Percentiles rank a stretch among this genome's conserved stretches.
These are phyloP conservation scores for Narthecium ossifragum DNA, from an alignment of 106 monocot species.

Conservation along the genomic window DNA sequence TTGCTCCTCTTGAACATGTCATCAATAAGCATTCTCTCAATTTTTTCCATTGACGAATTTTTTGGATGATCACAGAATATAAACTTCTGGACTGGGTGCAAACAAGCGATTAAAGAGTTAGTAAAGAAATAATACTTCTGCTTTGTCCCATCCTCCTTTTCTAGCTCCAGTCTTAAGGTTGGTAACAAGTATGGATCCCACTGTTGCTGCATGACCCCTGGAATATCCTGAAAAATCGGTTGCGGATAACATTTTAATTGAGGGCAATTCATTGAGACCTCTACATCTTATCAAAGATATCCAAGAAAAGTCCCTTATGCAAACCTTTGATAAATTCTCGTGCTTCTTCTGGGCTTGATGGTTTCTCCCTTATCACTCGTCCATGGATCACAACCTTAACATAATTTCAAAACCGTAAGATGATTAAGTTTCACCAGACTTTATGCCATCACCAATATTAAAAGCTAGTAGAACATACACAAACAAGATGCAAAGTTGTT, in stretches of 20 bases:
- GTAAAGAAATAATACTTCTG: slow-evolving; percentile 45
- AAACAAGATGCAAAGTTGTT: background rate
- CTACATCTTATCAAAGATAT: background rate
- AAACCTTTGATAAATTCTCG: slow-evolving; percentile 83
- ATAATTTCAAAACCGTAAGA: background rate
- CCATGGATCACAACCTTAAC: slow-evolving; percentile 89
- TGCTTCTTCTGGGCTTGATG: slow-evolving; percentile 77
- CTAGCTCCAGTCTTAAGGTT: slow-evolving; percentile 70
- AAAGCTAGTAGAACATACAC: background rate
- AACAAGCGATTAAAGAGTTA: too few species aligned
- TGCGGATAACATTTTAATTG: background rate
- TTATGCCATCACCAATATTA: background rate
- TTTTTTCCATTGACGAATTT: too few species aligned
- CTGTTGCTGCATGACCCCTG: slow-evolving; percentile 61
- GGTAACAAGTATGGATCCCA: slow-evolving; percentile 90
- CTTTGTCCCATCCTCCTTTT: slow-evolving; percentile 76
- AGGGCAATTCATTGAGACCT: background rate
- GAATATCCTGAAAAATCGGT: slow-evolving; percentile 65
- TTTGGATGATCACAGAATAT: too few species aligned
- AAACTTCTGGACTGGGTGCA: too few species aligned
- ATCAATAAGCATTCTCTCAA: background rate
- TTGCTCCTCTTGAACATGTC: background rate
- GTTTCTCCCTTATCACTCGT: slow-evolving; percentile 87
- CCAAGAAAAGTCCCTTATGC: background rate
- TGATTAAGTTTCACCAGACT: background rate